Evolutionary conservation across 305 asterid species (phyloP).

Genomic region (Petunia hybrid): DNA sequence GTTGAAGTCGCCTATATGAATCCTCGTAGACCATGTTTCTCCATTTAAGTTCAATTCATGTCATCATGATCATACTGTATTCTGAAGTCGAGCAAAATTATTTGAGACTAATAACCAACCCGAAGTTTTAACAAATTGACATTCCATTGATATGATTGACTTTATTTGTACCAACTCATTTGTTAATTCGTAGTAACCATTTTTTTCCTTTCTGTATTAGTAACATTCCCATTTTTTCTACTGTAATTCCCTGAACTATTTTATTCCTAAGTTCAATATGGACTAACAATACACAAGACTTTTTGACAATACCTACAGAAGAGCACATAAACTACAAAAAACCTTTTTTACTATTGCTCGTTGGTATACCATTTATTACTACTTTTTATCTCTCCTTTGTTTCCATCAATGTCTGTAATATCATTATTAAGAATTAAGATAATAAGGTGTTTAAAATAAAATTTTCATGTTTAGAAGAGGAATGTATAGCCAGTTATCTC

Average conservation of each 20-base stretch:
- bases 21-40: too few species aligned
- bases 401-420: constrained; percentile 7
- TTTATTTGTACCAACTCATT: background rate
- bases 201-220: background rate
- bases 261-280: background rate
- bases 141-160: background rate
- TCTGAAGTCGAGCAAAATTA: background rate
- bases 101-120: background rate
- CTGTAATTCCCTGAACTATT: constrained; percentile 11
- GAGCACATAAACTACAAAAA: background rate
- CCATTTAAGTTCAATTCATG: too few species aligned
- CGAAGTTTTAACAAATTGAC: background rate
- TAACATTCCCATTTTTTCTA: background rate
- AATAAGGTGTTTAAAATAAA: background rate
- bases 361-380: background rate
- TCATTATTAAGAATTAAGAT: background rate
- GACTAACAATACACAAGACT: background rate
- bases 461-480: background rate
- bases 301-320: background rate
- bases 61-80: background rate
- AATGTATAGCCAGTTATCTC: background rate
- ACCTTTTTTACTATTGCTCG: background rate
- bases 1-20: too few species aligned
- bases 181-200: background rate
- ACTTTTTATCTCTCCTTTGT: constrained; percentile 18